Base-by-base conservation (phyloP, 805 yeast genomes). In the Candida golubevii region DNA sequence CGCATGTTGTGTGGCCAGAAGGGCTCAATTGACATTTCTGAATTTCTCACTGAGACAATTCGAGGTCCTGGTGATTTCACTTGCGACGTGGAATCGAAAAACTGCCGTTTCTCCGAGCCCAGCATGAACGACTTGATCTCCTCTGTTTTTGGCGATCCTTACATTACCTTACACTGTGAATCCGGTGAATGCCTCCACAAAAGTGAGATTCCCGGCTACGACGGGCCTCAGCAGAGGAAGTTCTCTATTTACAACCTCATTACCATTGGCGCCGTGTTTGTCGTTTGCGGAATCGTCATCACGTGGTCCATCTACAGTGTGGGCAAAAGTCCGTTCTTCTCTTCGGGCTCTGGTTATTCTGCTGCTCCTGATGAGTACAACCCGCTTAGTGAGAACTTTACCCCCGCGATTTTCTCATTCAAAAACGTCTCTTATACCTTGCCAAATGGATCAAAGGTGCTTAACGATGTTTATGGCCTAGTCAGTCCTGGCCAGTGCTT, bases 21-120 rank as follows among this genome's bases (percentile, higher is more conserved):
- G 8, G 98, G 98, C 1, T 88, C 97, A 1, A 89, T 93, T 53
- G 97, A 93, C 64, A 87, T 93, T 28, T 83, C 95, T 1, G 98
- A 91, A 44, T 93, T 95, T 63, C 72, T 93, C 48, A 80, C 89
- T 1, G 93, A 90, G 59, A 86, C 96, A 6, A 89, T 93, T 48
- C 71, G 69, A 33, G 99, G 99, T 1, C 99, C 99, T 0, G 99
- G 96, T 29, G 90, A 85, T 50, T 89, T 93, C 57, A 67, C 80
- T 4, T 93, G 99, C 67, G 87, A 88, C 61, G 62, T 86, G 18
- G 62, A 66, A 6, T 61, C 75, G 12, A 78, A 73, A 35, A 65
- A 72, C 37, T 93, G 99, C 67, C 72, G 72, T 38, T 93, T 93
- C 58, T 83, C 91, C 2, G 99, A 93, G 60, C 98, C 99, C 36